These are phyloP conservation scores for Boechera divaricarpa DNA, from an alignment of 345 rosid genomes.

Conservation along the genomic window DNA sequence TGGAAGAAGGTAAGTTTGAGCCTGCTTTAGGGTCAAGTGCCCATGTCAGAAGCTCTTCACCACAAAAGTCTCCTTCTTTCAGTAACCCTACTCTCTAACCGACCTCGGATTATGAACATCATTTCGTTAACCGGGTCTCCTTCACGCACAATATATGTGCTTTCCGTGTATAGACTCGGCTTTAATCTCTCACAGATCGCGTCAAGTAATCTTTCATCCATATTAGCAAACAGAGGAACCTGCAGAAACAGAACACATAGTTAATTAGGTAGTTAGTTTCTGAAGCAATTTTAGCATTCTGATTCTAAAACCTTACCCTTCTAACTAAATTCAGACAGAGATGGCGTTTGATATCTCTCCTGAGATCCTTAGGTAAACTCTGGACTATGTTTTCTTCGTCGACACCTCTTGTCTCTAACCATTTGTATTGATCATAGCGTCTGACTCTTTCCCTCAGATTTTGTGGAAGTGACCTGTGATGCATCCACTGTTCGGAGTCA, in stretches of 20 bases:
- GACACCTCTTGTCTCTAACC: slow-evolving; percentile 58
- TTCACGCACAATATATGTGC: slow-evolving; percentile 80
- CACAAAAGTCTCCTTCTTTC: slow-evolving; percentile 85
- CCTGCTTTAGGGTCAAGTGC: slow-evolving; percentile 88
- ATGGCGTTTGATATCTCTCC: slow-evolving; percentile 88
- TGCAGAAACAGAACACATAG: slow-evolving; percentile 35
- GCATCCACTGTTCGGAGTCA: slow-evolving; percentile 97
- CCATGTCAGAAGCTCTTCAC: slow-evolving; percentile 96
- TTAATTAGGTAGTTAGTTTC: not conserved
- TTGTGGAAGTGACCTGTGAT: slow-evolving; percentile 78
- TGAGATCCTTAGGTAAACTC: slow-evolving; percentile 84
- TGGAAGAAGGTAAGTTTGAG: slow-evolving; percentile 78
- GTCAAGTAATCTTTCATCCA: slow-evolving; percentile 86
- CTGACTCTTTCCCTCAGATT: slow-evolving; percentile 54
- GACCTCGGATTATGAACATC: slow-evolving; percentile 88
- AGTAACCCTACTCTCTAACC: slow-evolving; percentile 74
- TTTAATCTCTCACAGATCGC: slow-evolving; percentile 89
- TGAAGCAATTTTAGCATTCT: not conserved
- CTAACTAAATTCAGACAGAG: slow-evolving; percentile 85
- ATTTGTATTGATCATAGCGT: slow-evolving; percentile 59
- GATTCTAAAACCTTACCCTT: slow-evolving; percentile 59
- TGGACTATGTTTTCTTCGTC: slow-evolving; percentile 60
- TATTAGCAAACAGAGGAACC: slow-evolving; percentile 91
- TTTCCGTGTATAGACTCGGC: slow-evolving; percentile 78
- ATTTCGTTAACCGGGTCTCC: slow-evolving; percentile 95